phyloP scores from a whole-genome alignment of 495 filamentous ascomycete species.

The Penicillium mononematosum region DNA sequence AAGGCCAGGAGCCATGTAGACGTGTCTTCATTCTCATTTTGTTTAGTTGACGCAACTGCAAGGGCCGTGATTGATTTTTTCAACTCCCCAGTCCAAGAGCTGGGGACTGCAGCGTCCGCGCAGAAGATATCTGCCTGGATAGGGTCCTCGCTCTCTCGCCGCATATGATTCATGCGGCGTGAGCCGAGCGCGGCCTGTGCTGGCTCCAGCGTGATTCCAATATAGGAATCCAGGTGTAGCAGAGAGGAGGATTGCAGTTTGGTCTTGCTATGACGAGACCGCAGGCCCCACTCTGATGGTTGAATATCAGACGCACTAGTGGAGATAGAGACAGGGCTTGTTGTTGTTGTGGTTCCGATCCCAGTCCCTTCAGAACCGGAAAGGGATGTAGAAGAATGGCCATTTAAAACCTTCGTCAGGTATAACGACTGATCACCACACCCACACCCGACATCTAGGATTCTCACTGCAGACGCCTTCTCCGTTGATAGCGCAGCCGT shows the following conservation, averaged over 20 bases:
- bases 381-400: background rate
- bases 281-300: background rate
- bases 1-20: constrained; percentile 48
- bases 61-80: constrained; percentile 15
- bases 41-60: background rate
- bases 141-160: background rate
- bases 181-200: constrained; percentile 33
- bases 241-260: background rate
- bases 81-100: constrained; percentile 27
- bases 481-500: constrained; percentile 30
- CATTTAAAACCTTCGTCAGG: constrained; percentile 12
- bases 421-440: constrained; percentile 50
- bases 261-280: background rate
- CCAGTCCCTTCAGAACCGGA: background rate
- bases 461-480: constrained; percentile 17
- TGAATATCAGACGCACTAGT: background rate
- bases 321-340: background rate
- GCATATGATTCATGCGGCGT: constrained; percentile 14
- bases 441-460: constrained; percentile 51
- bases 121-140: constrained; percentile 28
- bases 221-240: constrained; percentile 36
- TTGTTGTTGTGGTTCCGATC: background rate
- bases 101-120: constrained; percentile 35
- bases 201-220: constrained; percentile 43
- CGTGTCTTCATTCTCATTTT: background rate